A percentile compares a stretch with the other conserved stretches of the same genome.
phyloP scores from a whole-genome alignment of 805 yeast species.

The Deakozyma indianensis region DNA sequence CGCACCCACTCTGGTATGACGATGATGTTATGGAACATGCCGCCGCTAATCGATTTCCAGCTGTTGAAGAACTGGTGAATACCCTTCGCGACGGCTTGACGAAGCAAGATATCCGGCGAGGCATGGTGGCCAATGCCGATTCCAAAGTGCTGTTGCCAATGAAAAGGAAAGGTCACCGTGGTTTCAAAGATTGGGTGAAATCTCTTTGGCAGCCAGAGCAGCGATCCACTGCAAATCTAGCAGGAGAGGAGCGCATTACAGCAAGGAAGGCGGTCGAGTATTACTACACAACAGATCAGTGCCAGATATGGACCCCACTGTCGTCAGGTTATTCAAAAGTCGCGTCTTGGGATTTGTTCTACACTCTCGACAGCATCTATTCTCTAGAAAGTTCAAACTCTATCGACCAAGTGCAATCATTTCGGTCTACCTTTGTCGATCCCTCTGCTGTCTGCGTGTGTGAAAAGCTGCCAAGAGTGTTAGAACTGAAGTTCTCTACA shows the following conservation, averaged over 20 bases:
- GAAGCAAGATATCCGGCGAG: background rate
- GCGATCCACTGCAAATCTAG: background rate
- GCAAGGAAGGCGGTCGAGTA: background rate
- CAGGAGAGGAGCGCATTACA: background rate
- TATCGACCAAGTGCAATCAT: conserved; percentile 4
- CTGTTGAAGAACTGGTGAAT: conserved; percentile 1
- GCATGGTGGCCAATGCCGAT: background rate
- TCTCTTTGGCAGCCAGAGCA: conserved; percentile 1
- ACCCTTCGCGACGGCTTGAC: background rate
- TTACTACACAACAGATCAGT: background rate
- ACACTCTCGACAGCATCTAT: conserved; percentile 13
- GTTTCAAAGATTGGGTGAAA: background rate
- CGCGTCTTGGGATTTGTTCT: conserved; percentile 21
- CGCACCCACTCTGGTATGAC: conserved; percentile 75
- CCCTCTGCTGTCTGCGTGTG: conserved; percentile 6
- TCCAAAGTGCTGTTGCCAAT: background rate
- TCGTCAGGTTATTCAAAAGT: conserved; percentile 25
- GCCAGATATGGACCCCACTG: conserved; percentile 26
- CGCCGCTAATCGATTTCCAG: conserved; percentile 8
- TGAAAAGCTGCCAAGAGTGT: background rate
- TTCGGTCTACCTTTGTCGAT: conserved; percentile 8
- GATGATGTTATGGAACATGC: conserved; percentile 16
- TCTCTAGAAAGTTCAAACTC: background rate
- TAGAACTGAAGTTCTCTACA: background rate
- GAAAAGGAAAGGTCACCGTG: background rate